Percentiles rank a stretch among this genome's conserved stretches.
These are phyloP conservation scores for Plasmopara muralis DNA, from an alignment of 352 stramenopile genomes.

Conservation along the genomic window DNA sequence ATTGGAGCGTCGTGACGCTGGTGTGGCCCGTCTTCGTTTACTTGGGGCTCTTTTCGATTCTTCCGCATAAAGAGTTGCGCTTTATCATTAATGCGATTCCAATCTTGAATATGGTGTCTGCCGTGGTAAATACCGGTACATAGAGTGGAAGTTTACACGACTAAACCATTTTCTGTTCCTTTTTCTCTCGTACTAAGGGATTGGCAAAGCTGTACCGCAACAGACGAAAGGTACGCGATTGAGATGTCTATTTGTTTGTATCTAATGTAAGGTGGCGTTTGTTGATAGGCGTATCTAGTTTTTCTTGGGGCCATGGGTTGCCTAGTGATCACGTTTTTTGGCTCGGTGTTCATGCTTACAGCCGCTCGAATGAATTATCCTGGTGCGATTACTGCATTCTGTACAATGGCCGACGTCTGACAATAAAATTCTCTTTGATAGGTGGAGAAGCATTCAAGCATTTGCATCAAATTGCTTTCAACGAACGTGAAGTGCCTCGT, in stretches of 20 bases:
- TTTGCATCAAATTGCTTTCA: constrained; percentile 43
- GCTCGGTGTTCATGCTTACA: constrained; percentile 48
- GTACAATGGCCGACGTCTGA: constrained; percentile 4
- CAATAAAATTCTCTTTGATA: constrained; percentile 8
- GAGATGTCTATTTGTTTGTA: background rate
- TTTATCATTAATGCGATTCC: constrained; percentile 97
- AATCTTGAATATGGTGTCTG: constrained; percentile 92
- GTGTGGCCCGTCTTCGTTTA: constrained; percentile 80
- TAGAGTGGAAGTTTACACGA: background rate
- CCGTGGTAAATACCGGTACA: constrained; percentile 49
- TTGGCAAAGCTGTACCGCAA: constrained; percentile 61
- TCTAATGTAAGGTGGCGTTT: background rate
- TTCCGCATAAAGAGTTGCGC: constrained; percentile 98
- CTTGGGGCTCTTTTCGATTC: constrained; percentile 91
- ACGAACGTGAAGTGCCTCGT: constrained; percentile 25
- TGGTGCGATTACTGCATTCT: constrained; percentile 31
- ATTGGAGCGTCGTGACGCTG: constrained; percentile 45
- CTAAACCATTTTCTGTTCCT: background rate
- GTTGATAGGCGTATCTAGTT: constrained; percentile 36
- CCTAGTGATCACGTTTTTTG: constrained; percentile 40
- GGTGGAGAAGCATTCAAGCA: constrained; percentile 59
- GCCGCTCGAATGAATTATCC: constrained; percentile 91
- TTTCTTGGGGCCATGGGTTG: constrained; percentile 46
- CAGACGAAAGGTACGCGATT: constrained; percentile 40
- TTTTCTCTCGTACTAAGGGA: constrained; percentile 28